Percentiles rank a stretch among this genome's conserved stretches.
Evolutionary conservation across 257 asterid genomes (phyloP).

Genomic region (Handroanthus guayacan): DNA sequence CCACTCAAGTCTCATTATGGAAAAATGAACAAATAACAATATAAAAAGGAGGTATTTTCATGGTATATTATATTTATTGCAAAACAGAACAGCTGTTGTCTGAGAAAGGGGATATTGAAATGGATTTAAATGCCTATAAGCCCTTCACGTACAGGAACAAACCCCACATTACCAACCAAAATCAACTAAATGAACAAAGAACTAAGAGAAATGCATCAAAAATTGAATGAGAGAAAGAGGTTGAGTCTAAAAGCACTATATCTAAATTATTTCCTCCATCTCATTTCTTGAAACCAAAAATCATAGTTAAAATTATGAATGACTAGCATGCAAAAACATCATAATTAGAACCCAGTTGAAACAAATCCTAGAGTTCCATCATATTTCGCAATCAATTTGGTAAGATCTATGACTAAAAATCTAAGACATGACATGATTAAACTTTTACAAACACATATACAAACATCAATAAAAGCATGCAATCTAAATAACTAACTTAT

Average conservation of each 20-base stretch:
- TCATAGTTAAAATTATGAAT: neutral
- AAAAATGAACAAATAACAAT: neutral
- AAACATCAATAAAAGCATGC: neutral
- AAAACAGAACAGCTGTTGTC: neutral
- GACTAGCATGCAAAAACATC: neutral
- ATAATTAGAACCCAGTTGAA: conserved; percentile 1
- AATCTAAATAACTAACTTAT: conserved; percentile 5
- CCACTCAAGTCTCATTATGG: neutral
- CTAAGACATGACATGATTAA: neutral
- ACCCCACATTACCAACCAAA: conserved; percentile 4
- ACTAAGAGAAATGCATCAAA: neutral
- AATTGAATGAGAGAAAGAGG: neutral
- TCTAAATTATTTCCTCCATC: neutral
- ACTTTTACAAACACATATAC: neutral
- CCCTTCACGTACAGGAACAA: conserved; percentile 1
- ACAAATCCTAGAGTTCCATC: conserved; percentile 4
- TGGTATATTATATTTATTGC: neutral
- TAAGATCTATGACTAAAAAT: conserved; percentile 12
- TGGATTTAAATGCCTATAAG: conserved; percentile 8
- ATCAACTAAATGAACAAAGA: neutral
- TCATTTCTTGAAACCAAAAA: neutral
- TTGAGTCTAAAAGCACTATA: neutral
- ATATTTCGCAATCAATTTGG: neutral
- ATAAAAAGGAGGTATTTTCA: neutral
- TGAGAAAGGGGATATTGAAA: neutral